Evolutionary conservation across 352 stramenopile genomes (phyloP), one percentile per base, ranked within the genome.

Genomic region (Aphanomyces cochlioides): DNA sequence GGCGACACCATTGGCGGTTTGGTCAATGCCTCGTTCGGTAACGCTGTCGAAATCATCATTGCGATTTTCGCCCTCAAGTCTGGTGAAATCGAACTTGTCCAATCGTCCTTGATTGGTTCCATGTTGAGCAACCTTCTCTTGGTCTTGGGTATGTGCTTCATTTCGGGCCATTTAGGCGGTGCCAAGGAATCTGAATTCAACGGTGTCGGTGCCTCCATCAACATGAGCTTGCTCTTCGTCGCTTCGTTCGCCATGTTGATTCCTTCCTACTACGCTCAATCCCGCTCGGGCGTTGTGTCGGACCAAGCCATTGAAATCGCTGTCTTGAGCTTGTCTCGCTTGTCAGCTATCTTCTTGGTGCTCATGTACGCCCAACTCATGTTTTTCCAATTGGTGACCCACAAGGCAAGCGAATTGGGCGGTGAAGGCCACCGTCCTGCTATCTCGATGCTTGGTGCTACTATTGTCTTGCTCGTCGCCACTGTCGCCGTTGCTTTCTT

Each of bases 11-110:
- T 99, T 66, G 97, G 97, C 60, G 97, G 96, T 1, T 83, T 99
- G 15, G 85, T 99, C 38, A 99, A 99, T 84, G 97, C 97, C 39
- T 98, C 96, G 10, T 98, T 99, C 75, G 96, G 96, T 59, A 99
- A 99, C 83, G 93, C 95, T 4, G 95, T 98, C 5, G 97, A 99
- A 85, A 83, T 99, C 36, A 89, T 99, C 36, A 97, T 99, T 66
- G 95, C 96, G 4, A 86, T 98, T 57, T 96, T 98, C 10, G 96
- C 97, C 21, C 86, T 99, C 15, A 81, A 85, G 41, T 84, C 91
- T 34, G 95, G 93, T 47, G 90, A 97, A 81, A 98, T 99, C 70
- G 88, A 91, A 15, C 96, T 99, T 5, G 96, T 99, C 15, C 95
- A 99, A 80, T 92, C 97, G 61, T 98, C 97, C 48, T 82, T 99